Evolutionary conservation across 1,284 basidiomycete genomes (phyloP), one percentile per base, ranked within the genome.

Genomic region (Cryptococcus jaspeensis): DNA sequence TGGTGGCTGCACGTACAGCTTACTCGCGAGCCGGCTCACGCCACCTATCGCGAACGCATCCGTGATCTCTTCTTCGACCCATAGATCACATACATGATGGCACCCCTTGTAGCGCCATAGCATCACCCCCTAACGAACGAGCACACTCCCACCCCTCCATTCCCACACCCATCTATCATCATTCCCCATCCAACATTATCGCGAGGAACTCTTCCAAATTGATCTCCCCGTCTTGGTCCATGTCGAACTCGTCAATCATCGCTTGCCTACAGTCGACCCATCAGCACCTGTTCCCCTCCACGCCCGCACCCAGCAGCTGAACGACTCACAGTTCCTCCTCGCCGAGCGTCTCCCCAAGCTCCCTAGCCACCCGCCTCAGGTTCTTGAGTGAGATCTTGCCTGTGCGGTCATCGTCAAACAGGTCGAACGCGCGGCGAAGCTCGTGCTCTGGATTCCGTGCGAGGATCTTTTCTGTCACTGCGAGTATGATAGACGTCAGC

Each of bases 181-280:
- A 88, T 74, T 85, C 82, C 59, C 96, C 93, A 78, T 97, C 93
- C 50, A 91, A 90, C 94, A 98, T 95, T 76, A 98, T 97, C 46
- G 90, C 88, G 47, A 78, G 67, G 58, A 79, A 79, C 60, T 79
- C 78, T 55, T 76, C 68, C 52, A 80, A 89, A 74, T 87, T 93
- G 74, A 99, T 99, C 80, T 95, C 94, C 22, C 94, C 93, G 69
- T 99, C 95, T 76, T 95, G 89, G 80, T 99, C 95, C 38, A 99
- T 85, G 78, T 99, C 95, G 72, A 99, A 99, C 80, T 99, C 96
- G 71, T 99, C 96, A 71, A 99, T 99, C 95, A 99, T 99, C 20
- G 95, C 96, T 86, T 97, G 92, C 64, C 94, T 98, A 70, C 49
- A 49, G 15, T n/a, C 20, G 1, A 4, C 4, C 18, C 44, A 16